These are phyloP conservation scores for Medicago arabica DNA, from an alignment of 306 rosid species.

Conservation along the genomic window DNA sequence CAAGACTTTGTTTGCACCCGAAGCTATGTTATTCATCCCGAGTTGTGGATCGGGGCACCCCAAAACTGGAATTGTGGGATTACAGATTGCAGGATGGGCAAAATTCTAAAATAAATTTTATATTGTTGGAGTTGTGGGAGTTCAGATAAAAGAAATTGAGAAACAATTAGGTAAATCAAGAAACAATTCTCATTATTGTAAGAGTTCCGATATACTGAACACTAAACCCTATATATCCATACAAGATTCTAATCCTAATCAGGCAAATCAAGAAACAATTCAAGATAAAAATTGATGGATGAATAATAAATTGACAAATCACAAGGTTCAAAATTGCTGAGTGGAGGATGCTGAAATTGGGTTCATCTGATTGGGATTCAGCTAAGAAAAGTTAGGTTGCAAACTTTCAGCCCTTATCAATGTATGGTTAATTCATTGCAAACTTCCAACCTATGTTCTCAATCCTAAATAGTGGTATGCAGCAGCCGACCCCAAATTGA, in stretches of 20 bases:
- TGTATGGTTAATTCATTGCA: neutral
- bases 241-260: neutral
- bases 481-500: neutral
- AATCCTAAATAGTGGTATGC: neutral
- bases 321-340: neutral
- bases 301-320: neutral
- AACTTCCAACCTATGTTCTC: neutral
- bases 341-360: no score
- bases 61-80: neutral
- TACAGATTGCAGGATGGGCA: neutral
- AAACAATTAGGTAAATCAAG: no score
- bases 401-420: neutral
- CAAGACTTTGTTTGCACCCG: neutral
- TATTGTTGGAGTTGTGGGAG: neutral
- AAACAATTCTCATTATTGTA: no score
- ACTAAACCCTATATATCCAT: conserved; percentile 2
- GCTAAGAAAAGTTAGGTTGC: neutral
- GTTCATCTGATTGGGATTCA: no score
- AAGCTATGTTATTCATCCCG: neutral
- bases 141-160: neutral
- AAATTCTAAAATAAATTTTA: neutral
- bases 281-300: neutral
- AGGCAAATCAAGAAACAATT: neutral
- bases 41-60: neutral
- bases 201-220: neutral